Evolutionary conservation across 345 rosid genomes (phyloP).

Genomic region (Adansonia digitata): DNA sequence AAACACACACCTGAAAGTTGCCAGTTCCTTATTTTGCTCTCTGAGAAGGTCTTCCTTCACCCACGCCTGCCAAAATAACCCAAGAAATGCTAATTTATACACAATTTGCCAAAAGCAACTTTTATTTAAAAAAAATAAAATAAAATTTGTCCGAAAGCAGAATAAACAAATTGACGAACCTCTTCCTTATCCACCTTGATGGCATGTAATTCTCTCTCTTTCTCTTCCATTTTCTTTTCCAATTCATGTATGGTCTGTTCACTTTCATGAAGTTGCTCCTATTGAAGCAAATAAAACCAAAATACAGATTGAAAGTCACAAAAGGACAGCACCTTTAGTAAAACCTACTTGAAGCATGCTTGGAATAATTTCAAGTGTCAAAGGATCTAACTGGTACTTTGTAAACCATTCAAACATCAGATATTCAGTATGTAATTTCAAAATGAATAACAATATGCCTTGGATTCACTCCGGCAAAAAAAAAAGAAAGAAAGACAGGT

Average conservation of each 20-base stretch:
- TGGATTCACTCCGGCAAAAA: neutral
- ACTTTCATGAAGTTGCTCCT: constrained; percentile 79
- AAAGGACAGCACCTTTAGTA: neutral
- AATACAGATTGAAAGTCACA: neutral
- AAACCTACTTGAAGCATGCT: neutral
- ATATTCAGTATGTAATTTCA: neutral
- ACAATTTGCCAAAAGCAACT: neutral
- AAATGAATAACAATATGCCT: neutral
- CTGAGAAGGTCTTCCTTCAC: constrained; percentile 87
- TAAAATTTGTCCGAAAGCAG: neutral
- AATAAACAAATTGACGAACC: constrained; percentile 37
- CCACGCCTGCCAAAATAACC: constrained; percentile 61
- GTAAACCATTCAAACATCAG: neutral
- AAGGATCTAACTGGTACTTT: neutral
- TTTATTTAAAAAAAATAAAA: neutral
- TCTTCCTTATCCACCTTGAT: constrained; percentile 82
- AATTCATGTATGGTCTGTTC: constrained; percentile 58
- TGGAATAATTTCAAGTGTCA: neutral
- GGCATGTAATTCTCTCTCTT: constrained; percentile 80
- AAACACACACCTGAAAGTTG: constrained; percentile 58
- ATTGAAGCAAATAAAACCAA: constrained; percentile 16
- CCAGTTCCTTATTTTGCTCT: constrained; percentile 88
- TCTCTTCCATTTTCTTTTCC: constrained; percentile 83
- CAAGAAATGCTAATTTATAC: constrained; percentile 5
- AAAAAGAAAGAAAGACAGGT: neutral